Percentiles rank a stretch among this genome's conserved stretches.
Conservation (phyloP, 1,139 yeast genomes). For the Spathaspora sp. region DNA sequence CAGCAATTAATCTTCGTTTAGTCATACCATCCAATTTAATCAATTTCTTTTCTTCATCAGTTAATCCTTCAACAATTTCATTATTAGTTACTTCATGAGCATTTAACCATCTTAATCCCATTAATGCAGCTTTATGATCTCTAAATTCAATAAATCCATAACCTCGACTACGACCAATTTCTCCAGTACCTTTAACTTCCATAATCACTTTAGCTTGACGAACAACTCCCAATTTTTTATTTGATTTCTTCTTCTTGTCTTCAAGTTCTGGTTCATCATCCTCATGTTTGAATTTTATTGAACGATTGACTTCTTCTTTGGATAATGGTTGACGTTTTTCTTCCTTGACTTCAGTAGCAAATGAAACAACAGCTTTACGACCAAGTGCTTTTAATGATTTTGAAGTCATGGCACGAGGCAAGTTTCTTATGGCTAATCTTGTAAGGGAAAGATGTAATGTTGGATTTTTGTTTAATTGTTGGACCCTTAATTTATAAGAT, state of each 20-base stretch:
- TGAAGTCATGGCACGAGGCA: constrained; percentile 90
- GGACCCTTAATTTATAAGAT: constrained; percentile 81
- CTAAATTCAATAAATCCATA: constrained; percentile 93
- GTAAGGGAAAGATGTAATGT: constrained; percentile 87
- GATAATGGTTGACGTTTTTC: constrained; percentile 79
- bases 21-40: constrained; percentile 53
- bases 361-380: constrained; percentile 90
- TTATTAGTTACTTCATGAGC: constrained; percentile 79
- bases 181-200: constrained; percentile 89
- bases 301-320: constrained; percentile 84
- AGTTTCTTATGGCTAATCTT: constrained; percentile 87
- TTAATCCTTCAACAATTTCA: constrained; percentile 71
- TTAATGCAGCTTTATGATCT: constrained; percentile 89
- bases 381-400: constrained; percentile 89
- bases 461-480: constrained; percentile 89
- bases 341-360: constrained; percentile 87
- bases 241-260: constrained; percentile 51
- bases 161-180: constrained; percentile 90
- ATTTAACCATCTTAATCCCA: constrained; percentile 97
- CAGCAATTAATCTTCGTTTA: constrained; percentile 83
- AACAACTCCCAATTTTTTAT: constrained; percentile 84
- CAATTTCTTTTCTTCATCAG: constrained; percentile 63
- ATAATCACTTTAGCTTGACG: constrained; percentile 89
- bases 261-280: constrained; percentile 47
- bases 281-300: constrained; percentile 60